Evolutionary conservation across 768 basidiomycete genomes (phyloP), one percentile per base, ranked within the genome.

Genomic region (Rhodotorula taiwanensis): DNA sequence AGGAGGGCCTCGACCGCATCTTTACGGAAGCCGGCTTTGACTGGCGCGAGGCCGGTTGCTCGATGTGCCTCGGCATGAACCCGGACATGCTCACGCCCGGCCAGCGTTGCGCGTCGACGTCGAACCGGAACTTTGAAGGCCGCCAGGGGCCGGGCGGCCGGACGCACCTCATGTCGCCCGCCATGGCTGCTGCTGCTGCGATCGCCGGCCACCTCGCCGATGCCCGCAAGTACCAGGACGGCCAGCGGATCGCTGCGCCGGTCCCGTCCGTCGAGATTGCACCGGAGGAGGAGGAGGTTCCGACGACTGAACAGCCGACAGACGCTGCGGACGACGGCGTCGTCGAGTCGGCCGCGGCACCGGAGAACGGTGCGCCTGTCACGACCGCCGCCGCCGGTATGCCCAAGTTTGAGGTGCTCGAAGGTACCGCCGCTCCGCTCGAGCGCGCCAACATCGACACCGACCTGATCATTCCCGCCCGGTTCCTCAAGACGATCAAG

Each of bases 21-120:
- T 89, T 94, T 80, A 88, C 84, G 74, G 85, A 86, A 48, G 90
- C 90, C 41, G 90, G 90, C 36, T 94, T 92, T 73, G 90, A 94
- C 73, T 93, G 90, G 90, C 83, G 90, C 55, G 90, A 94, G 76
- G 90, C 90, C 36, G 90, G 90, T 39, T 94, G 90, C 74, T 94
- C 90, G 21, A 94, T 94, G 90, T 94, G 90, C 77, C 76, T 94
- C 70, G 90, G 89, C 45, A 94, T 94, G 90, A 94, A 94, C 76
- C 88, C 89, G 18, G 90, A 94, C 76, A 88, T 91, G 73, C 79
- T 94, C 53, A 80, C 82, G 23, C 88, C 89, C 4, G 85, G 86
- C 58, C 78, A 81, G 72, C 85, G 90, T 48, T 93, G 90, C 72
- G 90, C 90, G 15, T 89, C 88, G 70, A 93, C 90, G 42, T 89